phyloP scores from a whole-genome alignment of 139 green algal species.

The Trebouxia sp. region DNA sequence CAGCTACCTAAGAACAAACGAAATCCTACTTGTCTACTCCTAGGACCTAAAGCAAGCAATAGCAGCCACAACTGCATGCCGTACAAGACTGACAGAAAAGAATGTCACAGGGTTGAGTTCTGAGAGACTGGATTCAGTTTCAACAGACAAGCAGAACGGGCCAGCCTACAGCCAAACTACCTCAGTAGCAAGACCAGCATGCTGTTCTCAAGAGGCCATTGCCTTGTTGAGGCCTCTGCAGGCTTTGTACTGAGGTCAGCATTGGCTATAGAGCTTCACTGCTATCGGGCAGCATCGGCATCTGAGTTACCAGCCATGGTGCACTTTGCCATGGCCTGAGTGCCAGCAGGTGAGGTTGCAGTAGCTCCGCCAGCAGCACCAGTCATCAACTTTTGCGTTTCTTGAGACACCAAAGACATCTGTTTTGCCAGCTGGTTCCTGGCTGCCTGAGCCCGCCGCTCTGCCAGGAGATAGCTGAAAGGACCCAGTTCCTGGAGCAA shows the following conservation, averaged over 20 bases:
- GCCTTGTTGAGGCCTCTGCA: neutral
- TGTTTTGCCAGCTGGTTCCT: slow-evolving; percentile 12
- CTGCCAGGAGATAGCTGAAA: neutral
- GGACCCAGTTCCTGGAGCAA: slow-evolving; percentile 44
- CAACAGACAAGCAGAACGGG: neutral
- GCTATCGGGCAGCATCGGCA: neutral
- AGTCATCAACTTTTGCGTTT: slow-evolving; percentile 7
- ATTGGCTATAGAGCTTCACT: neutral
- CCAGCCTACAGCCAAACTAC: neutral
- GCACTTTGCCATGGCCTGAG: slow-evolving; percentile 12
- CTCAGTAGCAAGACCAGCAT: slow-evolving; percentile 11
- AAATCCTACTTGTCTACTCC: no score
- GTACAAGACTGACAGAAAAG: neutral
- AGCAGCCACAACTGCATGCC: neutral
- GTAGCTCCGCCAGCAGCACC: neutral
- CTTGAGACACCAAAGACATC: neutral
- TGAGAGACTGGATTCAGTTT: slow-evolving; percentile 1
- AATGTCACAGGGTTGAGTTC: neutral
- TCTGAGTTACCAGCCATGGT: neutral
- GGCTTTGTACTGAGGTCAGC: neutral
- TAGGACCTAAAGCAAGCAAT: neutral
- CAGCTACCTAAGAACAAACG: neutral
- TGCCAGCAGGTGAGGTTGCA: neutral
- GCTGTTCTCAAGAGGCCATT: neutral
- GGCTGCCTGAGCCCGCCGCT: slow-evolving; percentile 8